Evolutionary conservation across 2,329 filamentous ascomycete species (phyloP).

Genomic region (Lachnellula cervina): DNA sequence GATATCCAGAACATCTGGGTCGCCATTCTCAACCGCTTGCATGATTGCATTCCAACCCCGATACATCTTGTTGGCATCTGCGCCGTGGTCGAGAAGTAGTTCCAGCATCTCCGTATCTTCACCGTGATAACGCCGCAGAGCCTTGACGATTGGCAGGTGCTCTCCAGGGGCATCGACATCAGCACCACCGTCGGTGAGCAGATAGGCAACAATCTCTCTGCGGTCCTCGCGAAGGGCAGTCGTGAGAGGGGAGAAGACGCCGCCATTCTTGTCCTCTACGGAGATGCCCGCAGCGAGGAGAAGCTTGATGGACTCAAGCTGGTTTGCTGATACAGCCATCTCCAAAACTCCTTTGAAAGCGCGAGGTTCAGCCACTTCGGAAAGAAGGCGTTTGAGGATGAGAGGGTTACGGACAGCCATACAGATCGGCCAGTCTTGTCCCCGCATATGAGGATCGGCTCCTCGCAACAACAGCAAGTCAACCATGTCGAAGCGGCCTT

Average conservation of each 20-base stretch:
- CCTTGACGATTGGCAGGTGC: conserved; percentile 67
- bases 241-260: conserved; percentile 66
- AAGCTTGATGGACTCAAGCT: conserved; percentile 63
- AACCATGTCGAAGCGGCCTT: conserved; percentile 54
- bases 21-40: conserved; percentile 61
- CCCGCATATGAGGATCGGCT: conserved; percentile 57
- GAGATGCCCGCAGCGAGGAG: conserved; percentile 40
- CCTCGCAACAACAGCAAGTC: conserved; percentile 53
- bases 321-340: conserved; percentile 61
- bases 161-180: conserved; percentile 65
- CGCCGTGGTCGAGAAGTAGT: conserved; percentile 57
- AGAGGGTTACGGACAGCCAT: conserved; percentile 60
- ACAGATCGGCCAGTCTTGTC: conserved; percentile 66
- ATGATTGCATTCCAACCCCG: conserved; percentile 62
- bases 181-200: conserved; percentile 57
- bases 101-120: conserved; percentile 57
- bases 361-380: conserved; percentile 51
- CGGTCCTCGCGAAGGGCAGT: conserved; percentile 61
- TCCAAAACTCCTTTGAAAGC: conserved; percentile 64
- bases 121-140: conserved; percentile 53
- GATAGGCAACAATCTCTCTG: conserved; percentile 55
- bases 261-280: conserved; percentile 67
- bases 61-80: conserved; percentile 64
- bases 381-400: conserved; percentile 55
- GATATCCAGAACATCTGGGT: conserved; percentile 48